These are phyloP conservation scores for Bacidia rubella DNA, from an alignment of 495 filamentous ascomycete genomes.

Conservation along the genomic window DNA sequence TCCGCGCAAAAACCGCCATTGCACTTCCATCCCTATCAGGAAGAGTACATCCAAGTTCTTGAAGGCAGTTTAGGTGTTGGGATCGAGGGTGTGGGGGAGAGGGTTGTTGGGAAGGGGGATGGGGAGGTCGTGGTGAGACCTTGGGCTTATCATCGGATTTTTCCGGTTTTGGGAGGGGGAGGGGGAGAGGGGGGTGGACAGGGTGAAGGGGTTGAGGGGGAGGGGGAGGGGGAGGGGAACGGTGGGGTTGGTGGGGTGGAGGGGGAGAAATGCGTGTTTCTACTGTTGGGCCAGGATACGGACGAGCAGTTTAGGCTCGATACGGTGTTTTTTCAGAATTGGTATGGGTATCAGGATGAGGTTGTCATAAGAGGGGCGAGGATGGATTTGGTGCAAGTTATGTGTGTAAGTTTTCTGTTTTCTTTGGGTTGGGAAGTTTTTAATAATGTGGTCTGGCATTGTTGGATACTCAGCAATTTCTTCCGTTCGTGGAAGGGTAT, in stretches of 20 bases:
- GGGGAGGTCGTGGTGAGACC: conserved; percentile 25
- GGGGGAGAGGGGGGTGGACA: conserved; percentile 8
- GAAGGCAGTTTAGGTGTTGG: conserved; percentile 27
- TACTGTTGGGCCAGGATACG: conserved; percentile 22
- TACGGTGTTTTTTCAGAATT: conserved; percentile 40
- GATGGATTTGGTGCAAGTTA: conserved; percentile 31
- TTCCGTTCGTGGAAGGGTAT: not conserved
- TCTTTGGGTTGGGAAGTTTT: not conserved
- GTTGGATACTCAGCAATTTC: not conserved
- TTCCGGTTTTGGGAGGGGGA: conserved; percentile 17
- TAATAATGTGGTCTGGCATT: not conserved
- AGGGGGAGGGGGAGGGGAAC: not conserved
- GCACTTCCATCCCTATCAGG: conserved; percentile 33
- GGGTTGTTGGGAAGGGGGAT: conserved; percentile 21
- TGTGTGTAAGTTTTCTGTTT: conserved; percentile 23
- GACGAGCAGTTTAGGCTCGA: conserved; percentile 27
- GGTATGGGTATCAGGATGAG: conserved; percentile 40
- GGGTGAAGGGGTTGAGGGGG: not conserved
- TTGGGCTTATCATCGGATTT: conserved; percentile 29
- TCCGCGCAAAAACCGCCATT: conserved; percentile 28
- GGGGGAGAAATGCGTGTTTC: not conserved
- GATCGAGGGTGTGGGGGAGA: conserved; percentile 21
- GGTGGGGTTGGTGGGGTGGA: not conserved
- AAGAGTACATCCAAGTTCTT: conserved; percentile 29
- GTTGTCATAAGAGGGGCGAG: conserved; percentile 27